Evolutionary conservation across 2,329 filamentous ascomycete genomes (phyloP).

Genomic region (Bipolaris zeicola): DNA sequence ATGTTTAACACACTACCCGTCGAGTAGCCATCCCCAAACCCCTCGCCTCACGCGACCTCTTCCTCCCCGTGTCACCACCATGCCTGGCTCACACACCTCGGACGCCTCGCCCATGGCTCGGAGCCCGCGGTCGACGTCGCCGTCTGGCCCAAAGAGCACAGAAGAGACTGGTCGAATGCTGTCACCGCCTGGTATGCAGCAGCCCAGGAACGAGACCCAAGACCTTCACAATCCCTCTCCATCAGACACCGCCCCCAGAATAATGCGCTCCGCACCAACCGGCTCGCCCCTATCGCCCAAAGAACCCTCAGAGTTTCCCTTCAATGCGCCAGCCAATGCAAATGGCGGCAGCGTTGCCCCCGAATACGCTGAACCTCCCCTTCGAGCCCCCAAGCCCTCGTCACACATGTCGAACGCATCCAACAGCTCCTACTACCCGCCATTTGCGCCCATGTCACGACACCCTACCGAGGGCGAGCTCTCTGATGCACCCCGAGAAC

Average conservation of each 20-base stretch:
- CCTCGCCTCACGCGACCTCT: conserved; percentile 13
- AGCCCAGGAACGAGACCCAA: conserved; percentile 24
- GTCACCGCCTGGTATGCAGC: conserved; percentile 36
- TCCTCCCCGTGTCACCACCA: conserved; percentile 10
- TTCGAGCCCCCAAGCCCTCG: conserved; percentile 24
- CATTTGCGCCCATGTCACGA: conserved; percentile 42
- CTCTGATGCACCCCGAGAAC: conserved; percentile 47
- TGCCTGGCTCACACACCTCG: conserved; percentile 38
- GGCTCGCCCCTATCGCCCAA: conserved; percentile 34
- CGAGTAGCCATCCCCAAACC: conserved; percentile 11
- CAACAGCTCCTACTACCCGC: conserved; percentile 30
- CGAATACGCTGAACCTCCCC: conserved; percentile 22
- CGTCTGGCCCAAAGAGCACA: conserved; percentile 22
- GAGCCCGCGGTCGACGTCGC: conserved; percentile 31
- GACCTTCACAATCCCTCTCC: conserved; percentile 17
- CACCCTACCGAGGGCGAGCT: conserved; percentile 41
- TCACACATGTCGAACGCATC: conserved; percentile 34
- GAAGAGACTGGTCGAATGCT: conserved; percentile 24
- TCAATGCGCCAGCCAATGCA: conserved; percentile 30
- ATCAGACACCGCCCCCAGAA: conserved; percentile 35
- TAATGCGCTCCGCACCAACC: conserved; percentile 38
- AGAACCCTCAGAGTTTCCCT: conserved; percentile 47
- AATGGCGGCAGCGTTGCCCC: conserved; percentile 26
- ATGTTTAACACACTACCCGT: conserved; percentile 20
- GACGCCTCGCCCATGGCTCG: conserved; percentile 33